phyloP scores from a whole-genome alignment of 2,329 filamentous ascomycete genomes.

The Fusarium decemcellulare region DNA sequence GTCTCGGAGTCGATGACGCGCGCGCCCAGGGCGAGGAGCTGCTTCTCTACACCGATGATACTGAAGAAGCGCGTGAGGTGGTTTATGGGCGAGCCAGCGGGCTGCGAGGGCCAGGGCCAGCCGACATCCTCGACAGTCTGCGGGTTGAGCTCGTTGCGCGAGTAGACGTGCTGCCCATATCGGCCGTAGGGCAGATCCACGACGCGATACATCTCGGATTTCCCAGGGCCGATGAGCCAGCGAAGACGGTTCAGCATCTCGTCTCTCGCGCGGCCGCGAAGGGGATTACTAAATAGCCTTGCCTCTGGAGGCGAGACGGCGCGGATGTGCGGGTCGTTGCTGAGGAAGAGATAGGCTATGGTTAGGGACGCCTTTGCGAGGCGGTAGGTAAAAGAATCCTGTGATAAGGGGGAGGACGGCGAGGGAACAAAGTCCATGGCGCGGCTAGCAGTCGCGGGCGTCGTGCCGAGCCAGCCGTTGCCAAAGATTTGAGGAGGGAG shows the following conservation, averaged over 20 bases:
- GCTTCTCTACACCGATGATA: constrained; percentile 44
- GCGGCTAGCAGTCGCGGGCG: constrained; percentile 26
- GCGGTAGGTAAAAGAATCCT: constrained; percentile 41
- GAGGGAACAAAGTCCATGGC: constrained; percentile 5
- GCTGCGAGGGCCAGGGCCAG: constrained; percentile 36
- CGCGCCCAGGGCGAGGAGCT: constrained; percentile 43
- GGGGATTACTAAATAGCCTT: constrained; percentile 37
- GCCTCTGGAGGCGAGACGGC: constrained; percentile 17
- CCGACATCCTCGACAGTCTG: constrained; percentile 29
- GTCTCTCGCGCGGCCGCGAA: constrained; percentile 34
- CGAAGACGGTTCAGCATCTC: constrained; percentile 44
- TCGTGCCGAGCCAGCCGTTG: constrained; percentile 42
- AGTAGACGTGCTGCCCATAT: constrained; percentile 42
- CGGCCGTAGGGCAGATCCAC: constrained; percentile 45
- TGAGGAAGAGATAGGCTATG: constrained; percentile 41
- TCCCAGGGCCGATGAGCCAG: constrained; percentile 43
- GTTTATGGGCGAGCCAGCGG: constrained; percentile 20
- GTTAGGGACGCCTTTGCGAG: constrained; percentile 36
- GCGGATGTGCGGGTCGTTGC: constrained; percentile 17
- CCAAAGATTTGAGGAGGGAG: constrained; percentile 42
- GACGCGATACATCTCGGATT: constrained; percentile 42
- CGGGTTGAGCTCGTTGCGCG: constrained; percentile 38
- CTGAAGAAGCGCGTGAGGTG: constrained; percentile 37
- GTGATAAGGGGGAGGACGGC: constrained; percentile 19
- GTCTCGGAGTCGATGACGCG: constrained; percentile 42